Base-by-base conservation (phyloP, 352 stramenopile genomes). In the Pythium rhizo-oryzae region DNA sequence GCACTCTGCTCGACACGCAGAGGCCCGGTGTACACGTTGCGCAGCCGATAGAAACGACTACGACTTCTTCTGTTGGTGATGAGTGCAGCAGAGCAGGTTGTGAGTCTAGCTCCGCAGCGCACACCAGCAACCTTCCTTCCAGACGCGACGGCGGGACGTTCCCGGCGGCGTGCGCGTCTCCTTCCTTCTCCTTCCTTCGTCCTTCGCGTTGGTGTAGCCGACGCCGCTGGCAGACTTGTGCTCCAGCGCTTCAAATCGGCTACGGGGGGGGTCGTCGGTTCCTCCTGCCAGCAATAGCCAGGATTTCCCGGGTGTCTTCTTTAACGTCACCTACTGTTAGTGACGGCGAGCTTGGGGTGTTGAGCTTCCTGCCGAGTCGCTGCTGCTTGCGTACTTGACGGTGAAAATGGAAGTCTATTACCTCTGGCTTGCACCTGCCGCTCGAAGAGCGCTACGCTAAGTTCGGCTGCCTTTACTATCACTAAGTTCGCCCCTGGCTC, bases 321-420 rank as follows among this genome's bases (percentile, higher is more conserved):
- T 63, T 63, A 55, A 63, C 57, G 57, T 63, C 57, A 55, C 57
- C 57, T 63, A 28, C 57, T 55, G 43, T 63, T 63, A 33, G 30
- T 55, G 57, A 63, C 57, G 57, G 57, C 30, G 52, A 59, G 52
- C 52, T 59, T 59, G 52, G 52, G n/a, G n/a, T 37, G 50, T 57
- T 57, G 50, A 57, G 50, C 50, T 57, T 41, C 50, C 50, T 23
- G 21, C 50, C 50, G 41, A 41, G 25, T 21, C 8, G n/a, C 23
- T 24, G 16, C 50, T 57, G 50, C 50, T 57, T 57, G 50, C 50
- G 18, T 25, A 57, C 50, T 57, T 57, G 50, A 57, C 50, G 50
- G 50, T 57, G 28, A 57, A 41, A 57, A 41, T 57, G 50, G 50
- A 57, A 57, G 50, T 57, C 50, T 41, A 57, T 57, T 57, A 41